Conservation (phyloP, 139 green algal genomes). For the Auxenochlorella pyrenoidosa region DNA sequence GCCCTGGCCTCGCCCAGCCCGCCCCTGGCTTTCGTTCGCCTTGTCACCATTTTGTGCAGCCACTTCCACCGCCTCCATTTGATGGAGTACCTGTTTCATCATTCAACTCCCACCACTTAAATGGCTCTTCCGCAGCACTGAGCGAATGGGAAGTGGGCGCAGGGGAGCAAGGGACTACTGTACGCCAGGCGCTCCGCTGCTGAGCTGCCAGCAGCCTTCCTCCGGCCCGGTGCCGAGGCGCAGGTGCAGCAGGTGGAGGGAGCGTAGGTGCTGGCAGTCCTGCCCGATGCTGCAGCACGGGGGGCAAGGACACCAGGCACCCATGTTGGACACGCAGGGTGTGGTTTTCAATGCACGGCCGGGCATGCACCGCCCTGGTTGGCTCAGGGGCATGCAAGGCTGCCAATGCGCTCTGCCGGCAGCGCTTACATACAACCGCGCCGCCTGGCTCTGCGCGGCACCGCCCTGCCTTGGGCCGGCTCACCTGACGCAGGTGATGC, state of each 20-base stretch:
- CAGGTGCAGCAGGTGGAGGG: conserved; percentile 20
- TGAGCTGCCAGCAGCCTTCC: conserved; percentile 16
- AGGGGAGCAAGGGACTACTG: background rate
- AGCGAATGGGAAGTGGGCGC: too few species aligned
- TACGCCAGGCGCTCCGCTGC: background rate
- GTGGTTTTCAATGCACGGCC: background rate
- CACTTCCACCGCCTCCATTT: background rate
- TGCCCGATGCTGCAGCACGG: conserved; percentile 32
- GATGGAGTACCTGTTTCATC: background rate
- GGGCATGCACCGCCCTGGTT: too few species aligned
- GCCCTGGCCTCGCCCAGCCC: too few species aligned
- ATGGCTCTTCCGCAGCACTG: background rate
- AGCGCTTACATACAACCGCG: too few species aligned
- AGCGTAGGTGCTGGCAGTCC: conserved; percentile 33
- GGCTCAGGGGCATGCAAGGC: too few species aligned
- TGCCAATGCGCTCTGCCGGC: too few species aligned
- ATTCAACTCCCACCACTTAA: background rate
- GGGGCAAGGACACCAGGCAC: background rate
- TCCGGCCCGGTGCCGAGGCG: background rate
- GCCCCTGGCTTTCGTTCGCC: too few species aligned
- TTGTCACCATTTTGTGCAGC: background rate
- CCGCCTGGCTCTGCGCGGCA: background rate
- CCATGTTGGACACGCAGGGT: background rate
- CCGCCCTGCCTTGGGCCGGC: background rate
- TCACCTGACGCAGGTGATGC: conserved; percentile 47